phyloP scores from a whole-genome alignment of 2,329 filamentous ascomycete genomes.

The Fusarium sp. region DNA sequence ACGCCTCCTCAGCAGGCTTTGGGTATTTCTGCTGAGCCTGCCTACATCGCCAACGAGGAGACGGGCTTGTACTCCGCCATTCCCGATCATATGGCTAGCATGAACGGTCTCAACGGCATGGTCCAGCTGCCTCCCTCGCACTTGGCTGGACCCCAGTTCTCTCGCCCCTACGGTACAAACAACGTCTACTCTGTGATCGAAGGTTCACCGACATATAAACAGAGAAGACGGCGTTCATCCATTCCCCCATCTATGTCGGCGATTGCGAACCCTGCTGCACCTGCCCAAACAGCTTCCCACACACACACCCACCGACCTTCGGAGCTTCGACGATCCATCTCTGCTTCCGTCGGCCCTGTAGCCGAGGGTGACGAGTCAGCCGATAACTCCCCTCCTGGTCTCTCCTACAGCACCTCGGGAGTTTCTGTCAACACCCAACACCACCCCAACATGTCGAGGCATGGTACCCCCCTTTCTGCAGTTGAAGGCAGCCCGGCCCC shows the following conservation, averaged over 20 bases:
- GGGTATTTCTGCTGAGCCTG: conserved; percentile 85
- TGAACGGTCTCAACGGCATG: conserved; percentile 85
- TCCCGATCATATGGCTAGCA: conserved; percentile 81
- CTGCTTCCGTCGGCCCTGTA: conserved; percentile 85
- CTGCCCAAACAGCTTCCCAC: conserved; percentile 73
- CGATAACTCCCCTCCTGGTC: conserved; percentile 82
- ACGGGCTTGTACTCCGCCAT: conserved; percentile 96
- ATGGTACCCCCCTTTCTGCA: conserved; percentile 89
- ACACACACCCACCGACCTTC: conserved; percentile 86
- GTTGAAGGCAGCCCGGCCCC: conserved; percentile 85
- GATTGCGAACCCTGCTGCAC: conserved; percentile 75
- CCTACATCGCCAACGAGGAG: conserved; percentile 98
- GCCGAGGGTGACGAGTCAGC: conserved; percentile 83
- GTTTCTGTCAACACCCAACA: conserved; percentile 75
- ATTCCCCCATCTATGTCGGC: conserved; percentile 83
- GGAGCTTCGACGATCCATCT: conserved; percentile 91
- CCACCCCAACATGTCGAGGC: conserved; percentile 86
- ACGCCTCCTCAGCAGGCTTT: conserved; percentile 94
- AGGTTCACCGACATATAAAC: conserved; percentile 98
- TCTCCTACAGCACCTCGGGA: conserved; percentile 78
- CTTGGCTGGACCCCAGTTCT: conserved; percentile 83
- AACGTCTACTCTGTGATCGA: conserved; percentile 97
- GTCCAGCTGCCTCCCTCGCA: conserved; percentile 92
- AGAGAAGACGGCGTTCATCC: conserved; percentile 91
- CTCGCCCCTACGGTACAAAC: conserved; percentile 76